These are phyloP conservation scores for Penstemon davidsonii DNA, from an alignment of 257 asterid genomes.

Conservation along the genomic window DNA sequence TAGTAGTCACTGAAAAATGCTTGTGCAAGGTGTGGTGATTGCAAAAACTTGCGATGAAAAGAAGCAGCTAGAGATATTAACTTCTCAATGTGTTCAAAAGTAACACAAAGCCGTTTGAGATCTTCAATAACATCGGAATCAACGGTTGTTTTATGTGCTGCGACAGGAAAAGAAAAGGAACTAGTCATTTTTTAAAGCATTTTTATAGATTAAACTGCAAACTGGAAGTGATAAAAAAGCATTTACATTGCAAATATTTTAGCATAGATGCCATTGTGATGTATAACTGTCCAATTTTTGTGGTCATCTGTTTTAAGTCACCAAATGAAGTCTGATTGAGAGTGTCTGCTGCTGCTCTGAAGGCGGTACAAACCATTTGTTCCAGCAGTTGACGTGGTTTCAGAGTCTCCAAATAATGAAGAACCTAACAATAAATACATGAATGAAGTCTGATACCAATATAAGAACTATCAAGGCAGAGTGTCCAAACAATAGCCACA, in stretches of 20 bases:
- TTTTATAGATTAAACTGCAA: constrained; percentile 17
- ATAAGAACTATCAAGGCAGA: background rate
- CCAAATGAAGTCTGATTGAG: constrained; percentile 70
- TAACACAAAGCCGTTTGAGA: constrained; percentile 60
- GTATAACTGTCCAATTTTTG: constrained; percentile 72
- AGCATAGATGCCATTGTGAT: constrained; percentile 66
- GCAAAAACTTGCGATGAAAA: constrained; percentile 71
- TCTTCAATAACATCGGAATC: constrained; percentile 60
- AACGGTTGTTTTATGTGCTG: constrained; percentile 48
- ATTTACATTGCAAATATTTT: constrained; percentile 59
- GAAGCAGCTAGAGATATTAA: constrained; percentile 70
- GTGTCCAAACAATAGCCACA: background rate
- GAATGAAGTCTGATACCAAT: constrained; percentile 13
- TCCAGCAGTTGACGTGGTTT: constrained; percentile 73
- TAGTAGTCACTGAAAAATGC: constrained; percentile 69
- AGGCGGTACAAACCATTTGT: constrained; percentile 88
- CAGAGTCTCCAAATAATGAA: constrained; percentile 90
- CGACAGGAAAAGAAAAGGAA: constrained; percentile 7
- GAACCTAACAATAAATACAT: constrained; percentile 47
- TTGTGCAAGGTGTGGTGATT: constrained; percentile 66
- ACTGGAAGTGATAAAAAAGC: background rate
- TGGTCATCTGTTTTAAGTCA: constrained; percentile 59
- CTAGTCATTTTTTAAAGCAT: background rate
- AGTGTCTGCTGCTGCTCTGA: constrained; percentile 84
- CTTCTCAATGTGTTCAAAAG: constrained; percentile 78